Base-by-base conservation (phyloP, 192 early-diverging fungal genomes). In the Coemansia guatemalensis region DNA sequence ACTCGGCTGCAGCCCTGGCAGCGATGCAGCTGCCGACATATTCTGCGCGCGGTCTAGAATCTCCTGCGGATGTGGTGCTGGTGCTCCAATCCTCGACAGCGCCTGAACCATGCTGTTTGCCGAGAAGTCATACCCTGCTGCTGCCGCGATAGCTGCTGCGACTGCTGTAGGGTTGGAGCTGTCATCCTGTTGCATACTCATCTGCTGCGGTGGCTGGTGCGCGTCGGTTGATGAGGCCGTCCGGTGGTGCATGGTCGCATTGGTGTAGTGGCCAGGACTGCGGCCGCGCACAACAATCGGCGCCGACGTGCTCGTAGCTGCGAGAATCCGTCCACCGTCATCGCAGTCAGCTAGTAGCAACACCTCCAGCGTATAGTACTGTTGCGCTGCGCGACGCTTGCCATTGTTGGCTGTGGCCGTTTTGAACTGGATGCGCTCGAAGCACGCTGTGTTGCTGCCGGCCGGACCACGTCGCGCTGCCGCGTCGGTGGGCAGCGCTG, bases 381-480 rank as follows among this genome's bases (percentile, higher is more conserved):
- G 96, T 73, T 98, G 96, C 11, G 95, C 93, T 14, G 92, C 93
- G 21, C 92, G 82, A 48, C 95, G 86, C 73, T 94, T 94, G 53
- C 93, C 93, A 64, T 95, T 97, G 75, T 97, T 98, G 24, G 93
- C 92, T 0, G 96, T 98, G 21, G 95, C 95, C 0, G 90, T 90
- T 67, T 97, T 97, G 87, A 98, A 98, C 82, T 98, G 96, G 39
- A 98, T 83, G 33, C 96, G 85, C 58, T 98, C 94, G 71, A 93
- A 98, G 44, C 92, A 91, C 8, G 88, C 87, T 0, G 86, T 80
- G 26, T 81, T 75, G 39, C 80, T 83, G 24, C 70, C 47, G 32
- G 50, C 11, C 5, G 33, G 11, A 35, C 61, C n/a, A 63, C 26
- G 7, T 73, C 72, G 22, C 63, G 57, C 23, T 4, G 44, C 58